Percentiles rank a stretch among this genome's conserved stretches.
Evolutionary conservation across 345 rosid species (phyloP).

Genomic region (Alliaria petiolata): DNA sequence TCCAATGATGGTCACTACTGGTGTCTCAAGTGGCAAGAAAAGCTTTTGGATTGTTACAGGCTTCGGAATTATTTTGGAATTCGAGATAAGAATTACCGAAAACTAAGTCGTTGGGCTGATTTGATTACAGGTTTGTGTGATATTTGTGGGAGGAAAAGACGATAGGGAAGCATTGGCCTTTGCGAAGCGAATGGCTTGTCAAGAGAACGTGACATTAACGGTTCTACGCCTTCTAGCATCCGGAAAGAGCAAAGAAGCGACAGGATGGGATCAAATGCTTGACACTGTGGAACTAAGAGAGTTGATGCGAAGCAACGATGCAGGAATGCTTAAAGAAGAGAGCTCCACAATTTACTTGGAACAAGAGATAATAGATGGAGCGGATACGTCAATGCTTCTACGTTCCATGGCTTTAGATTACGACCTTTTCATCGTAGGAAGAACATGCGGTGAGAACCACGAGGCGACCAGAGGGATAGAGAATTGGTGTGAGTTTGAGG

Average conservation of each 20-base stretch:
- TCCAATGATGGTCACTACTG: background rate
- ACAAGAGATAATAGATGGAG: conserved; percentile 38
- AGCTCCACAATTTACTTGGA: conserved; percentile 23
- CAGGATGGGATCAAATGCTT: conserved; percentile 35
- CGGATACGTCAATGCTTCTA: conserved; percentile 35
- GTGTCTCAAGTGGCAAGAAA: too few species aligned
- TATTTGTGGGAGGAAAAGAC: conserved; percentile 55
- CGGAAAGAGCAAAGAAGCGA: background rate
- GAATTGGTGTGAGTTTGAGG: conserved; percentile 58
- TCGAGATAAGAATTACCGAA: background rate
- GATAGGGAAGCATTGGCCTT: conserved; percentile 52
- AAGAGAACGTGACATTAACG: conserved; percentile 24
- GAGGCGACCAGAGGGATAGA: conserved; percentile 35
- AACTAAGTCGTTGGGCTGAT: background rate
- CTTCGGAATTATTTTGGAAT: background rate
- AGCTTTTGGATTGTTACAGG: too few species aligned
- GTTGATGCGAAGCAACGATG: conserved; percentile 2
- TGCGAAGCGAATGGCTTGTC: conserved; percentile 40
- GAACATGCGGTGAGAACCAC: conserved; percentile 29
- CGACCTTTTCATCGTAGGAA: conserved; percentile 47
- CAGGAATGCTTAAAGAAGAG: conserved; percentile 1
- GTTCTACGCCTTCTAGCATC: conserved; percentile 27
- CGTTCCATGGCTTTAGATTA: conserved; percentile 37
- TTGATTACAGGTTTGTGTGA: conserved; percentile 12
- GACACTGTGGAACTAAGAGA: conserved; percentile 31